A percentile compares a stretch with the other conserved stretches of the same genome.
These are phyloP conservation scores for Pichia sp. DNA, from an alignment of 1,139 yeast species.

Conservation along the genomic window DNA sequence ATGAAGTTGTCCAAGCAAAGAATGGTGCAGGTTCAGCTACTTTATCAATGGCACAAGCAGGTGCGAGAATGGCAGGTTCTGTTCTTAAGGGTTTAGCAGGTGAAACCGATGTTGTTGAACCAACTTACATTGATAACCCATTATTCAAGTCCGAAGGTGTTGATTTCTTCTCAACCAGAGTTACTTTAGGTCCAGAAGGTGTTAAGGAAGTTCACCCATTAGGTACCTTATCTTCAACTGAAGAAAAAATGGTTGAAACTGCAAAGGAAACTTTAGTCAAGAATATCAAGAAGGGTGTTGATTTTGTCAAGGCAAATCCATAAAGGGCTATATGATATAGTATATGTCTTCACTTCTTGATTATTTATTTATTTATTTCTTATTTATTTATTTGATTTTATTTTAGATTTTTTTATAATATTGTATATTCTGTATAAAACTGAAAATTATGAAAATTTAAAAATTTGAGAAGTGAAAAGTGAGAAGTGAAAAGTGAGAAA, in stretches of 20 bases:
- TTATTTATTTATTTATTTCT: not conserved
- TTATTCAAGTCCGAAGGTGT: constrained; percentile 77
- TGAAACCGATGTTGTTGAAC: constrained; percentile 64
- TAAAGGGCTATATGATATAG: constrained; percentile 14
- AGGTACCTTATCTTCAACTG: constrained; percentile 51
- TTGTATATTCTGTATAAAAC: not conserved
- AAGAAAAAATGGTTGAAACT: constrained; percentile 67
- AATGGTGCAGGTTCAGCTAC: constrained; percentile 99
- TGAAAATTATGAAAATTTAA: no score
- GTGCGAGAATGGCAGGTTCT: constrained; percentile 87
- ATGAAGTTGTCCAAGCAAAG: constrained; percentile 97
- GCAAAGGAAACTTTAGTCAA: constrained; percentile 79
- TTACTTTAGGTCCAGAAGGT: constrained; percentile 85
- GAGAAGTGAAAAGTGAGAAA: no score
- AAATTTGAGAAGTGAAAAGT: no score
- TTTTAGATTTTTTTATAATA: no score
- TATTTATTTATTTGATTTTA: not conserved
- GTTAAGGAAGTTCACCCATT: constrained; percentile 67
- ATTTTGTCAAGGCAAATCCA: constrained; percentile 42
- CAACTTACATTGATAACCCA: constrained; percentile 77
- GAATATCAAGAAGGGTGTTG: constrained; percentile 69
- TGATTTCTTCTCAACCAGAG: constrained; percentile 90
- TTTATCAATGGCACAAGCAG: constrained; percentile 97
- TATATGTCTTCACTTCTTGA: not conserved
- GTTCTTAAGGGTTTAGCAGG: constrained; percentile 75